Evolutionary conservation across 1,139 yeast species (phyloP).

Genomic region (Pichia sp.): DNA sequence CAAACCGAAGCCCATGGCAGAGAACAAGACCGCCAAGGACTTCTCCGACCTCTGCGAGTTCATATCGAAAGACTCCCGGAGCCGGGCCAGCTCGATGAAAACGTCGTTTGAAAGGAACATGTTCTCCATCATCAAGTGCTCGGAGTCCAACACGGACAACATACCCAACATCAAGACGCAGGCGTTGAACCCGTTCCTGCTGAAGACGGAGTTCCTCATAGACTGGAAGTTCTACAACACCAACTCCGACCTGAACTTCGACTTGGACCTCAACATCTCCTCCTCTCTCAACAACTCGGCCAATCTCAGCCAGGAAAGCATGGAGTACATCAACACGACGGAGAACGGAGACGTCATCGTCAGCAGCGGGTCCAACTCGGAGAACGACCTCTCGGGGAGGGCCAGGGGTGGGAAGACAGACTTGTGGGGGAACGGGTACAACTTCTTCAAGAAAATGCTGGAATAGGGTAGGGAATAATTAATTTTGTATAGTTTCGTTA

Average conservation of each 20-base stretch:
- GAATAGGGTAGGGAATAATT: slow-evolving; percentile 6
- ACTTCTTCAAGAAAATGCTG: slow-evolving; percentile 29
- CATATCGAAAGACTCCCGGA: neutral
- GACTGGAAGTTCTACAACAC: neutral
- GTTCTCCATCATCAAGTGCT: slow-evolving; percentile 46
- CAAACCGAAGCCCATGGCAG: neutral
- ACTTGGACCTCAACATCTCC: neutral
- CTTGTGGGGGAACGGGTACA: slow-evolving; percentile 31
- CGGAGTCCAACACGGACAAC: slow-evolving; percentile 48
- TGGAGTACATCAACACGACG: slow-evolving; percentile 28
- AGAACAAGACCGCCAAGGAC: neutral
- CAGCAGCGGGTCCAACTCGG: slow-evolving; percentile 11
- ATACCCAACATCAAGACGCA: slow-evolving; percentile 1
- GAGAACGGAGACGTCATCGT: slow-evolving; percentile 27
- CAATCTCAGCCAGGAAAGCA: slow-evolving; percentile 20
- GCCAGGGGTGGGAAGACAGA: neutral
- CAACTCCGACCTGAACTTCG: neutral
- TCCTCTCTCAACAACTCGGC: neutral
- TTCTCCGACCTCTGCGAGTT: neutral
- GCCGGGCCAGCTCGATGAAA: neutral
- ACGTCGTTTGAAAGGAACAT: slow-evolving; percentile 33
- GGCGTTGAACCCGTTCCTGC: neutral
- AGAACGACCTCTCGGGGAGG: neutral
- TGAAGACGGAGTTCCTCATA: neutral
- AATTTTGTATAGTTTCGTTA: no score